Base-by-base conservation (phyloP, 192 early-diverging fungal species). In the Oehlia diaphana region DNA sequence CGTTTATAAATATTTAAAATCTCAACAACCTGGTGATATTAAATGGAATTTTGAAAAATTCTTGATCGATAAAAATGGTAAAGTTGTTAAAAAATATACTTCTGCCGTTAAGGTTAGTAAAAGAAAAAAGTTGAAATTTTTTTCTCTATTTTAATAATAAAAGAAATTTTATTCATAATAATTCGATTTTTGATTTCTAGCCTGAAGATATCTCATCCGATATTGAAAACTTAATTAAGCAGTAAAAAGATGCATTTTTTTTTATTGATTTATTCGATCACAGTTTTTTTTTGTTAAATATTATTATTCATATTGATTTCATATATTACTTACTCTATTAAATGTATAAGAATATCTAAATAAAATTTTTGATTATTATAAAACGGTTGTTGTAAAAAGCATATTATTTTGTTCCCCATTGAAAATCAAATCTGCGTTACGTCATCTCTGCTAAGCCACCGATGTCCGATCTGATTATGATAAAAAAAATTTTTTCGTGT, bases 11-110 rank as follows among this genome's bases (percentile, higher is more conserved):
- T 92, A 85, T 76, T 76, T 94, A 70, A 93, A 93, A 86, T 64
- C 76, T 2, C 83, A 84, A 31, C 85, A 89, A 83, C 80, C 86
- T 37, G 89, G 87, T 28, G 84, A 92, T 76, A 84, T 95, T 86
- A 94, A 93, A 87, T 94, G 93, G 92, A 95, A 95, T 82, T 94
- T 95, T 89, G 92, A 92, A 81, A 95, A 95, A 87, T 95, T 95
- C 81, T 83, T 95, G 78, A 83, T 95, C 58, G 87, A 89, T 75
- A 85, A 83, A 63, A 79, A 91, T 9, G 94, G 94, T 49, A 84
- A 86, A 21, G 93, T 94, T 26, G 81, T 87, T 63, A 81, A 89
- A 67, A 89, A 93, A 65, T 94, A 89, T 81, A 79, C 88, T n/a
- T 37, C 58, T 61, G 1, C 0, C 2, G 33, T 10, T 14, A 63